Base-by-base conservation (phyloP, 2,329 filamentous ascomycete genomes). In the Lachnellula cervina region DNA sequence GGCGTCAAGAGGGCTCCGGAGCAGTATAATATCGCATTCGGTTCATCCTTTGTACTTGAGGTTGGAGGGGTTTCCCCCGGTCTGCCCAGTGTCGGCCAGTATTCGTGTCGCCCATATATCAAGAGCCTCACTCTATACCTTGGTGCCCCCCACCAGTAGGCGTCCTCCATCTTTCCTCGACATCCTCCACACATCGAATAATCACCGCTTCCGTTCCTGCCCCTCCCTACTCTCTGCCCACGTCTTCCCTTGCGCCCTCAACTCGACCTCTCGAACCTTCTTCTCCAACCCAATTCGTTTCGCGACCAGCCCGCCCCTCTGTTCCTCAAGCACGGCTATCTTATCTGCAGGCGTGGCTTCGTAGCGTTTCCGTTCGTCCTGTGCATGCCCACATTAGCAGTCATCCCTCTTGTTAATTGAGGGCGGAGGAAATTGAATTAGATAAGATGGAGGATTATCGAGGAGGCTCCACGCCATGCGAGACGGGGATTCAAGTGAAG, bases 231-330 rank as follows among this genome's bases (percentile, higher is more conserved):
- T 69, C 62, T 74, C 70, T 57, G 70, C 67, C 54, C 71, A 69
- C 59, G 70, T 74, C 34, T 72, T 72, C 19, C 68, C 67, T 49
- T 71, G 64, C 23, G 71, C 68, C 48, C 73, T 74, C 23, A 68
- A 68, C 44, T 78, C 72, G 49, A 81, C 50, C 57, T 78, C 74
- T n/a, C 70, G 72, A 52, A 86, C 77, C 66, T 86, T 85, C 60
- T 70, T 75, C 66, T 85, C 78, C 51, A 86, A 65, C 49, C 77
- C 77, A 6, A 72, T 71, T 66, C 74, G 80, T 65, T 80, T 81
- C 6, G 69, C 65, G 2, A 79, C 66, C 14, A 86, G 68, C 35
- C 75, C 74, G n/a, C 74, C 71, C 45, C 78, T 76, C 51, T 74
- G 73, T 47, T 69, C 66, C 61, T 82, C 76, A 19, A 86, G 74